These are phyloP conservation scores for Aspergillus spinulosporus DNA, from an alignment of 2,329 filamentous ascomycete genomes.

Conservation along the genomic window DNA sequence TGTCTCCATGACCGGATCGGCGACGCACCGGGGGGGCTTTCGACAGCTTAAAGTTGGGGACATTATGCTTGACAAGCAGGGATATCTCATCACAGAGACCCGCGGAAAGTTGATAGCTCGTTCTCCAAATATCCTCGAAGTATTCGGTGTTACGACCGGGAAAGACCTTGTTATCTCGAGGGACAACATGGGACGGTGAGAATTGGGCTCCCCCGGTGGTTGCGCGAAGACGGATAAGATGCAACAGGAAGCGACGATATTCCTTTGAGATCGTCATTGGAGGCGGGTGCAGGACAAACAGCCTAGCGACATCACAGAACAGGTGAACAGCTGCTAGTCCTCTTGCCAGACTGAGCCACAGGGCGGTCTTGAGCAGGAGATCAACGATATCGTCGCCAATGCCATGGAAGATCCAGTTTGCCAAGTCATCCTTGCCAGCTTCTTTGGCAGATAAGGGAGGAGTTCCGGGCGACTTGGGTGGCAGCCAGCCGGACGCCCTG, in stretches of 20 bases:
- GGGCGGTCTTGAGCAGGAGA: constrained; percentile 26
- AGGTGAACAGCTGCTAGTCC: constrained; percentile 31
- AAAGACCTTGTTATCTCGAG: constrained; percentile 12
- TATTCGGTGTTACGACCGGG: constrained; percentile 19
- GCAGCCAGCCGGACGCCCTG: constrained; percentile 22
- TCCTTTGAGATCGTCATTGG: neutral
- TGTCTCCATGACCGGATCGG: constrained; percentile 15
- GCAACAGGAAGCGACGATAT: constrained; percentile 17
- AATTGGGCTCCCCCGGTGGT: constrained; percentile 13
- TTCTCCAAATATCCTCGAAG: constrained; percentile 23
- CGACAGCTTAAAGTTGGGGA: constrained; percentile 9
- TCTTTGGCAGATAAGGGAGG: constrained; percentile 17
- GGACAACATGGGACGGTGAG: constrained; percentile 13
- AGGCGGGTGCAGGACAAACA: constrained; percentile 24
- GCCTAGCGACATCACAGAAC: constrained; percentile 29
- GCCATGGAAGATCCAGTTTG: constrained; percentile 17
- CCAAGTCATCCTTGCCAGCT: constrained; percentile 15
- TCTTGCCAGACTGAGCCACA: constrained; percentile 30
- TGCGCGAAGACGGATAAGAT: constrained; percentile 20
- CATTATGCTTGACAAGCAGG: constrained; percentile 13
- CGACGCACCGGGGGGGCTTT: constrained; percentile 3
- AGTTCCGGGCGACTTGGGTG: constrained; percentile 13
- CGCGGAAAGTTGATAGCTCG: constrained; percentile 11
- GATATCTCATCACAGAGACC: constrained; percentile 15
- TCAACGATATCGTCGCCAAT: constrained; percentile 12